Evolutionary conservation across 345 rosid species (phyloP).

Genomic region (Lepidium africanum): DNA sequence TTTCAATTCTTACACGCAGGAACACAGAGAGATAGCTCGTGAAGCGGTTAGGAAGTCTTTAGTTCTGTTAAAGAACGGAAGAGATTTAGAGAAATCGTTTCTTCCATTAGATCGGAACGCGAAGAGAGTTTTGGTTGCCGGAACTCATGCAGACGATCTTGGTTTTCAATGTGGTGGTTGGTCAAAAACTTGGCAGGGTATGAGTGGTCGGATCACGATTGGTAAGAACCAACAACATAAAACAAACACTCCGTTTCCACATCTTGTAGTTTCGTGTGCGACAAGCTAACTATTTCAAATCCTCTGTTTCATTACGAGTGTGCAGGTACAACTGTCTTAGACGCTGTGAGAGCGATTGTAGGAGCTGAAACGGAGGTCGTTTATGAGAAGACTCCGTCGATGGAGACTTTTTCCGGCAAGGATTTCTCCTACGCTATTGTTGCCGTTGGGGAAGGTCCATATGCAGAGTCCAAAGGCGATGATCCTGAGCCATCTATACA

Average conservation of each 20-base stretch:
- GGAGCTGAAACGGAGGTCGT: conserved; percentile 15
- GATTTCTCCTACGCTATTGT: conserved; percentile 54
- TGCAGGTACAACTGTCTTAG: background rate
- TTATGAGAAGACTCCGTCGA: conserved; percentile 45
- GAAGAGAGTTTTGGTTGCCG: conserved; percentile 51
- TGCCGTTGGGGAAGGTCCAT: conserved; percentile 68
- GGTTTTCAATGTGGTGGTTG: conserved; percentile 88
- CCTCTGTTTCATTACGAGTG: conserved; percentile 19
- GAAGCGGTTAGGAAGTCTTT: conserved; percentile 78
- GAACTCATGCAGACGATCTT: conserved; percentile 71
- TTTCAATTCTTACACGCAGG: conserved; percentile 9
- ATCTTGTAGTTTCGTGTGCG: background rate
- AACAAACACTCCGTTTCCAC: background rate
- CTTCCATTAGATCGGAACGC: conserved; percentile 58
- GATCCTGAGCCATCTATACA: conserved; percentile 47
- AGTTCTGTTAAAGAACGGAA: conserved; percentile 71
- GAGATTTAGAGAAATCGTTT: conserved; percentile 38
- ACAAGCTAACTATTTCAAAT: conserved; percentile 34
- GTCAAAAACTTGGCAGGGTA: conserved; percentile 55
- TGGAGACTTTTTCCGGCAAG: conserved; percentile 33
- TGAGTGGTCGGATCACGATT: conserved; percentile 59
- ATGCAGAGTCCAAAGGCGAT: conserved; percentile 61
- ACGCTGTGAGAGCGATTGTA: too few relatives aligned
- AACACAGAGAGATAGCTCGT: conserved; percentile 54
- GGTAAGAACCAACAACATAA: conserved; percentile 31